These are phyloP conservation scores for Anethum foeniculum DNA, from an alignment of 140 eudicot species.

Conservation along the genomic window DNA sequence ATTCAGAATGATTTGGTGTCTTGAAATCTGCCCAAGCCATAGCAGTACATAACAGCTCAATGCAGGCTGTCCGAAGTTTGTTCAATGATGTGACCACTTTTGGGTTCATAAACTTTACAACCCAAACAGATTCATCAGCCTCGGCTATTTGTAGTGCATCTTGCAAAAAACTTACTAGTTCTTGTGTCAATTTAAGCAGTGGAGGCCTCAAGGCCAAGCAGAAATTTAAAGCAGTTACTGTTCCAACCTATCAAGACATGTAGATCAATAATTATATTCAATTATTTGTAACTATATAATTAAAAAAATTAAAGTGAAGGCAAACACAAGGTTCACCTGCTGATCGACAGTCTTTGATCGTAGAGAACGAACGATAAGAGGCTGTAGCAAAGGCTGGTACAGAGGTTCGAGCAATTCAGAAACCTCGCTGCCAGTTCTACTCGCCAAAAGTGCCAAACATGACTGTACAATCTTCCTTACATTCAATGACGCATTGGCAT, in stretches of 20 bases:
- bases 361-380: slow-evolving; percentile 77
- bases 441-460: slow-evolving; percentile 94
- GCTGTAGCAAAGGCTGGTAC: slow-evolving; percentile 82
- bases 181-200: slow-evolving; percentile 89
- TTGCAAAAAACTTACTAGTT: slow-evolving; percentile 79
- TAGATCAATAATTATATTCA: slow-evolving; percentile 10
- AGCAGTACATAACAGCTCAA: slow-evolving; percentile 94
- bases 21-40: slow-evolving; percentile 99
- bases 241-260: slow-evolving; percentile 63
- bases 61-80: slow-evolving; percentile 94
- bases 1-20: slow-evolving; percentile 82
- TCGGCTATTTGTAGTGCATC: slow-evolving; percentile 98
- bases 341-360: slow-evolving; percentile 94
- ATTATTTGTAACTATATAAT: not conserved
- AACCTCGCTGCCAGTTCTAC: slow-evolving; percentile 98
- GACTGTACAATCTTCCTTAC: slow-evolving; percentile 96
- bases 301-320: not conserved
- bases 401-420: slow-evolving; percentile 95
- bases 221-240: slow-evolving; percentile 93
- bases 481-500: slow-evolving; percentile 65
- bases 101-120: slow-evolving; percentile 83
- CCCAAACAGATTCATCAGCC: slow-evolving; percentile 96
- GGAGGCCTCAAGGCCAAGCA: slow-evolving; percentile 99
- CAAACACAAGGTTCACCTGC: slow-evolving; percentile 50
- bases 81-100: slow-evolving; percentile 81